phyloP scores from a whole-genome alignment of 192 early-diverging fungal genomes.

The Phlyctochytrium arcticum region DNA sequence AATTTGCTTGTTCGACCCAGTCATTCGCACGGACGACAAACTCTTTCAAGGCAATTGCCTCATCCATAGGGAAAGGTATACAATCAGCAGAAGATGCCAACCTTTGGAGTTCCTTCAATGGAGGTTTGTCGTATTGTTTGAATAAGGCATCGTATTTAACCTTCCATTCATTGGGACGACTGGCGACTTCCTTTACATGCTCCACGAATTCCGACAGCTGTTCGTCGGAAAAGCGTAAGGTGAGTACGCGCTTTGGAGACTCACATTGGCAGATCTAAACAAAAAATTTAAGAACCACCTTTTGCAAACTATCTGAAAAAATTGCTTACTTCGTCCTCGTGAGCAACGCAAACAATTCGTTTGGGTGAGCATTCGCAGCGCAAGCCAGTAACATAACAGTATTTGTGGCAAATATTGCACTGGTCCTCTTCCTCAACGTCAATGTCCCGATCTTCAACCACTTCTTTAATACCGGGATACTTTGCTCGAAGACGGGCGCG shows the following conservation, averaged over 20 bases:
- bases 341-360: constrained; percentile 60
- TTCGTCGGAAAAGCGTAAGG: constrained; percentile 48
- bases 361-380: constrained; percentile 51
- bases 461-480: constrained; percentile 15
- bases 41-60: constrained; percentile 18
- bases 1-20: constrained; percentile 28
- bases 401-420: constrained; percentile 37
- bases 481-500: constrained; percentile 18
- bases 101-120: constrained; percentile 28
- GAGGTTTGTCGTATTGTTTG: constrained; percentile 22
- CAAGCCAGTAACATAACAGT: constrained; percentile 29
- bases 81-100: constrained; percentile 15
- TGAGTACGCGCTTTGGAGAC: constrained; percentile 30
- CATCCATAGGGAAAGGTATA: constrained; percentile 31
- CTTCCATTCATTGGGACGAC: constrained; percentile 28
- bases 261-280: constrained; percentile 49
- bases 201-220: constrained; percentile 36
- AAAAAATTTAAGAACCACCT: not conserved
- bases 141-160: constrained; percentile 14
- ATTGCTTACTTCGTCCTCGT: constrained; percentile 44
- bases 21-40: constrained; percentile 30
- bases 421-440: constrained; percentile 27
- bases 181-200: constrained; percentile 14
- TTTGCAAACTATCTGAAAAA: not conserved
- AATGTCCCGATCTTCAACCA: constrained; percentile 11